Evolutionary conservation across 2,329 filamentous ascomycete species (phyloP), one percentile per base, ranked within the genome.

Genomic region (Hirsutella minnesotensis): DNA sequence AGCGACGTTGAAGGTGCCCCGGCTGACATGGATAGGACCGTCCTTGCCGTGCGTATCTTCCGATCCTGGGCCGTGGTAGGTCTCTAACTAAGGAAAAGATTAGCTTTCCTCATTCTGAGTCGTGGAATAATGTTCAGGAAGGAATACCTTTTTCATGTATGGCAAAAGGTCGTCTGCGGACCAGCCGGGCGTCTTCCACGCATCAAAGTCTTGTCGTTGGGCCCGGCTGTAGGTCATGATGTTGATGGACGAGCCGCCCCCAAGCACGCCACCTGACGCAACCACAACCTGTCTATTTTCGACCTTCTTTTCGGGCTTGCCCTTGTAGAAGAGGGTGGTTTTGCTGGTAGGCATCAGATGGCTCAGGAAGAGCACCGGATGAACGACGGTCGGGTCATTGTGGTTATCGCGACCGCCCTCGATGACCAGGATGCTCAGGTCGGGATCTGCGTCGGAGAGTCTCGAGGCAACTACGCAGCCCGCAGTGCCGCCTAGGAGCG

Each of bases 11-110:
- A 63, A 73, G 0, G 68, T 67, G 16, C 74, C 72, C 20, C 67
- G 62, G 0, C 72, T 75, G 21, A 82, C 55, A 22, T 75, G 60
- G 10, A 81, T 64, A 0, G 77, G 77, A 0, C 78, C 77, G 5
- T 60, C 59, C 39, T 62, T 41, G 54, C 64, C 53, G 41, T 22
- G 33, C 5, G 33, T 36, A 5, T 36, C 60, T 53, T 5, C 69
- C 67, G 47, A 44, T 9, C 46, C 43, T 5, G 49, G 40, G 12
- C 30, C 29, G 9, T 74, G 67, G 43, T 73, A 79, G 0, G 72
- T 79, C 55, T 80, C 77, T 10, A 77, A 56, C 65, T 36, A 16
- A 5, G 31, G 15, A 9, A 9, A n/a, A 5, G 15, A 9, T 36
- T 18, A 18, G 3, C 16, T 19, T 3, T n/a, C n/a, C n/a, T n/a